A percentile compares a stretch with the other conserved stretches of the same genome.
Evolutionary conservation across 305 asterid species (phyloP).

Genomic region (Fraxinus platypoda): DNA sequence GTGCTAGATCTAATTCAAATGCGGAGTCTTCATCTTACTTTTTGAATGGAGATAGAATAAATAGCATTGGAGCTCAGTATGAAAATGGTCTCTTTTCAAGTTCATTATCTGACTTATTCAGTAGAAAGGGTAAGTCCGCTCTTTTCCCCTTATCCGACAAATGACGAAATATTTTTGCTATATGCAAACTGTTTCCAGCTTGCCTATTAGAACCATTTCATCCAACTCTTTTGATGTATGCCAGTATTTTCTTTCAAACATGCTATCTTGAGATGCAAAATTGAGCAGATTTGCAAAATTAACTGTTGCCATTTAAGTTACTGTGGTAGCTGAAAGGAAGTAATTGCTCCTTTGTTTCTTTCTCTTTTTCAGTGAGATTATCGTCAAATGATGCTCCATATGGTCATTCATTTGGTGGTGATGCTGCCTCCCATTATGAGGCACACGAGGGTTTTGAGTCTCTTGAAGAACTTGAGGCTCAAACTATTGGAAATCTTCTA

Average conservation of each 20-base stretch:
- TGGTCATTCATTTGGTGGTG: conserved; percentile 70
- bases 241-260: not conserved
- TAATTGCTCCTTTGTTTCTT: not conserved
- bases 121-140: conserved; percentile 61
- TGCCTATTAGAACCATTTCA: not conserved
- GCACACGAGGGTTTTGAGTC: conserved; percentile 91
- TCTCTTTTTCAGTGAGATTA: conserved; percentile 61
- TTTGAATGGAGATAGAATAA: conserved; percentile 58
- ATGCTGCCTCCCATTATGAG: conserved; percentile 57
- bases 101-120: conserved; percentile 83
- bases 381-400: conserved; percentile 56
- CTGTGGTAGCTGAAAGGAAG: not conserved
- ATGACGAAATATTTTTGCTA: conserved; percentile 14
- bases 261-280: conserved; percentile 1
- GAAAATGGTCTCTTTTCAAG: conserved; percentile 95
- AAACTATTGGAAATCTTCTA: conserved; percentile 92
- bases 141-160: conserved; percentile 12
- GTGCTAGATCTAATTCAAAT: conserved; percentile 41
- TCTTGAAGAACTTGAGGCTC: conserved; percentile 93
- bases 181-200: conserved; percentile 8
- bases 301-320: not conserved
- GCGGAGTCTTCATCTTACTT: conserved; percentile 44
- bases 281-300: not conserved
- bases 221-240: conserved; percentile 3
- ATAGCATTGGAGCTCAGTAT: conserved; percentile 58